Evolutionary conservation across 208 protist species (phyloP), one percentile per base, ranked within the genome.

Genomic region (Vickermania spadyakhi): DNA sequence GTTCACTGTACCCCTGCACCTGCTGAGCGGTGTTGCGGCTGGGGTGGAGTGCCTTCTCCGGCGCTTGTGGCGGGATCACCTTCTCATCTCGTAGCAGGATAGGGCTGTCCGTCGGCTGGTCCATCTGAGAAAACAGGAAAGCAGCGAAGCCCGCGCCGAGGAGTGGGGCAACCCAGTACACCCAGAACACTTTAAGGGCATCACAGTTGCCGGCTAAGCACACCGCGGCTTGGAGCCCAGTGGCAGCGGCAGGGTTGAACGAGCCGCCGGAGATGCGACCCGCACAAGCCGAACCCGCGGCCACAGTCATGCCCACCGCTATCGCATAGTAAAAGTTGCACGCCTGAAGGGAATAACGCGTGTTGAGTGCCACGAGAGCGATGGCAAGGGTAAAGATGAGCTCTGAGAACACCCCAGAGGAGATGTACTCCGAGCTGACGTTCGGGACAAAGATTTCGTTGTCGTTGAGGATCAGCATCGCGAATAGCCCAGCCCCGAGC

Each of bases 371-470:
- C 23, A 90, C 86, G 1, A 83, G 60, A 23, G 75, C 75, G 26
- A 93, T 70, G 7, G 83, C 83, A 42, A 93, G 86, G 31, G 86
- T 93, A 59, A 79, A 91, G 60, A 89, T 83, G 58, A 93, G 71
- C 71, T 93, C 80, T 23, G 79, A 79, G 56, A 90, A 89, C 55
- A 91, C 75, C 49, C 81, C 83, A 0, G 76, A 84, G 0, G 74
- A 78, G 30, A 90, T 70, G 68, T 86, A 90, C 53, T 54, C 64
- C 52, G 31, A 72, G 27, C 58, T 54, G 31, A 93, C 71, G 18
- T 70, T 64, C 0, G 86, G 86, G 2, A 90, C 83, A 59, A 86
- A 86, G 59, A 93, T 83, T 55, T 86, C 64, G 68, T 72, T 79
- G 58, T 66, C 73, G 50, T 59, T 63, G 62, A 90, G 82, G 30